Percentiles rank a stretch among this genome's conserved stretches.
phyloP scores from a whole-genome alignment of 768 basidiomycete species.

The Fistulinella prunicolor region DNA sequence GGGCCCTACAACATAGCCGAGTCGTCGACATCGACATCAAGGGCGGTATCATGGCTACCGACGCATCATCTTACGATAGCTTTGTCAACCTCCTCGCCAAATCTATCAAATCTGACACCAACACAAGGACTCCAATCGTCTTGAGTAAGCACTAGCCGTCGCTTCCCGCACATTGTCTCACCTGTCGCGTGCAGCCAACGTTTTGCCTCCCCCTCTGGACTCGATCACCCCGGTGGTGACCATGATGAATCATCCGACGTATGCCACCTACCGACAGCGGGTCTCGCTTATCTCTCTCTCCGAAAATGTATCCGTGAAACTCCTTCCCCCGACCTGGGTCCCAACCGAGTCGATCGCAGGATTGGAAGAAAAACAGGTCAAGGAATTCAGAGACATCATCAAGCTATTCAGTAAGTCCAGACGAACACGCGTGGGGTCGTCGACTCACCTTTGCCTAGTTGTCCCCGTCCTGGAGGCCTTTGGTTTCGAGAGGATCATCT shows the following conservation, averaged over 20 bases:
- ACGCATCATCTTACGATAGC: conserved; percentile 54
- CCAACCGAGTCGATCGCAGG: conserved; percentile 40
- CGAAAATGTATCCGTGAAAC: conserved; percentile 69
- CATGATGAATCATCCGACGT: conserved; percentile 74
- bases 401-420: conserved; percentile 78
- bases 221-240: conserved; percentile 70
- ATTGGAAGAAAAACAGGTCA: conserved; percentile 37
- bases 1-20: conserved; percentile 61
- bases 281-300: conserved; percentile 71
- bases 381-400: conserved; percentile 54
- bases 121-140: conserved; percentile 52
- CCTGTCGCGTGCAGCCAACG: conserved; percentile 51
- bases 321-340: conserved; percentile 74
- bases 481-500: conserved; percentile 79
- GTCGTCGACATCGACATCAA: conserved; percentile 72
- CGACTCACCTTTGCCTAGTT: conserved; percentile 42
- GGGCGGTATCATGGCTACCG: conserved; percentile 43
- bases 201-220: conserved; percentile 77
- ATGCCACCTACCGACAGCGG: conserved; percentile 69
- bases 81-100: conserved; percentile 73
- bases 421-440: not conserved
- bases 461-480: conserved; percentile 83
- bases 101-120: conserved; percentile 36
- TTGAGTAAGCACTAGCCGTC: conserved; percentile 45
- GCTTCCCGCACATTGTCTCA: not conserved